Conservation (phyloP, 352 stramenopile genomes). For the Thalassiosira livingstoniorum region DNA sequence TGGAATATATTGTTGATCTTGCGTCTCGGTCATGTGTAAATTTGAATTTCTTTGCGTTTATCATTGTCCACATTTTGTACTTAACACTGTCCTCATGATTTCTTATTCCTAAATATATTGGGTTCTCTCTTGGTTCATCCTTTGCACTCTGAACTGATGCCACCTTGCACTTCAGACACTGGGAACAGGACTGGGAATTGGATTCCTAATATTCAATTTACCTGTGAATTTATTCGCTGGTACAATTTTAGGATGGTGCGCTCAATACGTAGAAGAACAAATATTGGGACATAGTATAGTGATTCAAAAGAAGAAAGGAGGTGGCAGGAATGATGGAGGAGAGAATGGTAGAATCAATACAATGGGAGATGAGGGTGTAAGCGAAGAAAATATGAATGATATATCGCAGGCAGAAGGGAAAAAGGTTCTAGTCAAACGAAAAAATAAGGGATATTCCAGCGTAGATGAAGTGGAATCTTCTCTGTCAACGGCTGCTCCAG, state of each 20-base stretch:
- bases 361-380: neutral
- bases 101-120: no score
- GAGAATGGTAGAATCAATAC: neutral
- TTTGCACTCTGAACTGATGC: no score
- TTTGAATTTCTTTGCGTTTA: no score
- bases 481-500: neutral
- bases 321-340: neutral
- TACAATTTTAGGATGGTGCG: slow-evolving; percentile 60
- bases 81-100: no score
- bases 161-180: no score
- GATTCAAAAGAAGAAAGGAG: neutral
- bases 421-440: slow-evolving; percentile 3
- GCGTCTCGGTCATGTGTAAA: no score
- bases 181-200: slow-evolving; percentile 56
- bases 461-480: slow-evolving; percentile 27
- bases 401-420: slow-evolving; percentile 6
- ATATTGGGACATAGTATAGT: slow-evolving; percentile 16
- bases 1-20: no score
- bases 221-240: slow-evolving; percentile 79
- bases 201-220: slow-evolving; percentile 73
- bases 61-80: no score
- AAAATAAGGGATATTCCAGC: slow-evolving; percentile 46
- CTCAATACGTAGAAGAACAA: slow-evolving; percentile 62
- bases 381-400: slow-evolving; percentile 15
- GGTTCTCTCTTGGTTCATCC: no score